Base-by-base conservation (phyloP, 768 basidiomycete genomes). In the Psilocybe tampanensis region DNA sequence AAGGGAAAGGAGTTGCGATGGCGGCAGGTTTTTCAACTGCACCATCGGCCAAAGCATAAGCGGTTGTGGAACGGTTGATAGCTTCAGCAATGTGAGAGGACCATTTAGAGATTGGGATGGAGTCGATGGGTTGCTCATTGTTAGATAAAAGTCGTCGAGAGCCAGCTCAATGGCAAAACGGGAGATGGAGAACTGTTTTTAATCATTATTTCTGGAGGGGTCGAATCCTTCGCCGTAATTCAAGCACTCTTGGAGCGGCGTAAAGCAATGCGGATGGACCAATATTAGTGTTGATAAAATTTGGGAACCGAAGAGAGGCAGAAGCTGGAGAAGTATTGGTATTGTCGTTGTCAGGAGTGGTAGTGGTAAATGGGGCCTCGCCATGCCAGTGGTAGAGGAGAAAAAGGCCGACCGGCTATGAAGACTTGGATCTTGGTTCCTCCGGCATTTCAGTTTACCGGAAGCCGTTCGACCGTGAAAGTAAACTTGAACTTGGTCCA, bases 131-230 rank as follows among this genome's bases (percentile, higher is more conserved):
- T 18, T 70, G 60, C 23, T 79, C 85, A 64, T 78, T 76, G 52
- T 72, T 73, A 59, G 80, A 78, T 58, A 94, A 81, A 94, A 79
- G 59, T 94, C 91, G 62, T 94, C 91, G n/a, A 94, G 81, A 4
- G 89, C 87, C 23, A 93, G 83, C 68, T 94, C 91, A 65, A 93
- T 92, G 42, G 92, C 93, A 0, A 91, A 92, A 11, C 91, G 85
- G 8, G 75, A 69, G 59, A 93, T 85, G 70, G 80, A 80, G 65
- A 91, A 82, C 32, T 78, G 73, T 55, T n/a, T n/a, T n/a, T n/a
- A n/a, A n/a, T 84, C 80, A 19, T 81, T 75, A 55, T 68, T 66
- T 39, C 72, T 71, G 59, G 76, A 73, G 56, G 75, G 67, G 65
- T 74, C 82, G 64, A 86, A 77, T 47, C 86, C 90, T 72, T 92